Evolutionary conservation across 768 basidiomycete genomes (phyloP).

Genomic region (Suillus placidus): DNA sequence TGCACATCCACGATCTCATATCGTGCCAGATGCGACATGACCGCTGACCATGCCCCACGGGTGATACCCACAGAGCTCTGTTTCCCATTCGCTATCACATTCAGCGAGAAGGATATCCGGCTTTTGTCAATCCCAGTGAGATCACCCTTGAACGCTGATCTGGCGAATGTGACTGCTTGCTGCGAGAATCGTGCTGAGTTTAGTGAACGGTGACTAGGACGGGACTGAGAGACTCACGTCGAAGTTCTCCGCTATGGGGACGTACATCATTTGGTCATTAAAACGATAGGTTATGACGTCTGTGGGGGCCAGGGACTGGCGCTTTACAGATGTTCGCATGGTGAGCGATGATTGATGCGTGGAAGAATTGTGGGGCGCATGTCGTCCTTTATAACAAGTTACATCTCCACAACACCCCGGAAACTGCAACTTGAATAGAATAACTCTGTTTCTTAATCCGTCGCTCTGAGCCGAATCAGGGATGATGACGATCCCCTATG

Average conservation of each 20-base stretch:
- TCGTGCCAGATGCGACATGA: conserved; percentile 43
- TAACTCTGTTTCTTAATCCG: too few species aligned
- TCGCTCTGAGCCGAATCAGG: too few species aligned
- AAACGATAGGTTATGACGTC: conserved; percentile 56
- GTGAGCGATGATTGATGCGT: not conserved
- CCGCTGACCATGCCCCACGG: conserved; percentile 50
- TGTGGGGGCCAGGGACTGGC: conserved; percentile 30
- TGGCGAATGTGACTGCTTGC: conserved; percentile 54
- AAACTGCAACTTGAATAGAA: too few species aligned
- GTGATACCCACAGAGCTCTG: conserved; percentile 50
- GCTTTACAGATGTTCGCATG: not conserved
- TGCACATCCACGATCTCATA: conserved; percentile 53
- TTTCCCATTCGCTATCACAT: conserved; percentile 34
- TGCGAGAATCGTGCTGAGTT: conserved; percentile 18
- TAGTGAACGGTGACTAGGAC: not conserved
- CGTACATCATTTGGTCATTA: conserved; percentile 49
- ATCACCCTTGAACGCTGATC: conserved; percentile 47
- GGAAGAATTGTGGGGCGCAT: not conserved
- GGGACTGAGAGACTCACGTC: conserved; percentile 35
- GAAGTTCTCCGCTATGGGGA: conserved; percentile 46
- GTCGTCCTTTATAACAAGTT: too few species aligned
- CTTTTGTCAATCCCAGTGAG: conserved; percentile 41
- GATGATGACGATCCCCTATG: too few species aligned
- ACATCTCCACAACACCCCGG: too few species aligned
- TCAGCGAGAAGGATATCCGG: conserved; percentile 48